Evolutionary conservation across 2,329 filamentous ascomycete genomes (phyloP), one percentile per base, ranked within the genome.

Genomic region (Claviceps sp.): DNA sequence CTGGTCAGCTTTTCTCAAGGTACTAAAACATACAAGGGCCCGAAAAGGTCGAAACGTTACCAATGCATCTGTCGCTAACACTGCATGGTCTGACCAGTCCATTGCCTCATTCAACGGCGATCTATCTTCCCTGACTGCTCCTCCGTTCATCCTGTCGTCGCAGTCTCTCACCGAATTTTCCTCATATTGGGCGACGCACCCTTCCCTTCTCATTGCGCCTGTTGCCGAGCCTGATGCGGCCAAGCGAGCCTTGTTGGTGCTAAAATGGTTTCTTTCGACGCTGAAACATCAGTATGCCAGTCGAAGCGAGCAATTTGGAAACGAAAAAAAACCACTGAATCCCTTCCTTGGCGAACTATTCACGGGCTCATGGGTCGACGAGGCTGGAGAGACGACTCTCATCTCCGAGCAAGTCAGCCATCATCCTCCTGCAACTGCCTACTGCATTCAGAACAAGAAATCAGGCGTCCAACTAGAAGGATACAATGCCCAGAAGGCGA

Each of bases 261-360:
- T 96, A 61, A 94, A 91, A 69, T 97, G 91, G 91, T 97, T 96
- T 72, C 72, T 97, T 52, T 90, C 83, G 62, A 95, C 90, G 3
- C 75, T 97, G 50, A 95, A 93, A 72, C 88, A 94, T 69, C 88
- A 95, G 66, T 82, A 84, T 62, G 79, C 79, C 53, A 81, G 75
- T 62, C 76, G 78, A 54, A 94, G 87, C 64, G 90, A 96, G 60
- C 73, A 82, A 60, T 82, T 77, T 57, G 89, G 88, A 48, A 93
- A 88, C 63, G 91, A 96, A 75, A 97, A 97, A 81, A 98, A 97
- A 75, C 91, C 91, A 2, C 72, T 98, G 54, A 97, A 98, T 65
- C 93, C 93, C 0, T 97, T 98, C 71, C 72, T 98, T 38, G 91
- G 91, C 52, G 91, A 98, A 72, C 78, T 97, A 37, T 97, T 96